Percentiles rank a stretch among this genome's conserved stretches.
Evolutionary conservation across 2,329 filamentous ascomycete species (phyloP).

Genomic region (Aulographum hederae): DNA sequence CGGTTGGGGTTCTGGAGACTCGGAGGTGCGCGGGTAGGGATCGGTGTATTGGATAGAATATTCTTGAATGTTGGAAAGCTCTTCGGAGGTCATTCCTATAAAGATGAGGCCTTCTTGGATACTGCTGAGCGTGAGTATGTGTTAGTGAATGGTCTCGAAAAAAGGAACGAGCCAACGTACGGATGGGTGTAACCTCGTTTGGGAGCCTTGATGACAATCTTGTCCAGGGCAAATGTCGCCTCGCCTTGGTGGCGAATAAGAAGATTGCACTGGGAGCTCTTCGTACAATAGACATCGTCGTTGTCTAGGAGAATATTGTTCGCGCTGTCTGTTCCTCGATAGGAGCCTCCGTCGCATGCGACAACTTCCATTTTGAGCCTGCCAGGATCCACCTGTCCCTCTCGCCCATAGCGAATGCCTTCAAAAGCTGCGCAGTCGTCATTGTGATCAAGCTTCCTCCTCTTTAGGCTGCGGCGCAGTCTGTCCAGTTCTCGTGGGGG

Average conservation of each 20-base stretch:
- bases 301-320: constrained; percentile 77
- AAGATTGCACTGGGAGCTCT: constrained; percentile 74
- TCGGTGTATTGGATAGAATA: constrained; percentile 51
- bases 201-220: constrained; percentile 76
- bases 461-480: constrained; percentile 9
- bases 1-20: too few relatives aligned
- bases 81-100: constrained; percentile 67
- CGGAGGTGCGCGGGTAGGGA: not conserved
- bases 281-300: constrained; percentile 74
- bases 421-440: not conserved
- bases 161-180: constrained; percentile 34
- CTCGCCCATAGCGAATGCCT: constrained; percentile 61
- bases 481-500: too few relatives aligned
- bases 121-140: too few relatives aligned
- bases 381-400: constrained; percentile 73
- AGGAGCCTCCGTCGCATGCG: constrained; percentile 69
- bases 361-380: constrained; percentile 70
- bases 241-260: constrained; percentile 65
- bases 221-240: constrained; percentile 66
- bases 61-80: constrained; percentile 53
- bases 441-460: constrained; percentile 22
- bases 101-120: constrained; percentile 88
- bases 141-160: constrained; percentile 14
- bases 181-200: constrained; percentile 66
- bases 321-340: constrained; percentile 32